Base-by-base conservation (phyloP, 495 filamentous ascomycete species). In the Penicillium diatomitis region DNA sequence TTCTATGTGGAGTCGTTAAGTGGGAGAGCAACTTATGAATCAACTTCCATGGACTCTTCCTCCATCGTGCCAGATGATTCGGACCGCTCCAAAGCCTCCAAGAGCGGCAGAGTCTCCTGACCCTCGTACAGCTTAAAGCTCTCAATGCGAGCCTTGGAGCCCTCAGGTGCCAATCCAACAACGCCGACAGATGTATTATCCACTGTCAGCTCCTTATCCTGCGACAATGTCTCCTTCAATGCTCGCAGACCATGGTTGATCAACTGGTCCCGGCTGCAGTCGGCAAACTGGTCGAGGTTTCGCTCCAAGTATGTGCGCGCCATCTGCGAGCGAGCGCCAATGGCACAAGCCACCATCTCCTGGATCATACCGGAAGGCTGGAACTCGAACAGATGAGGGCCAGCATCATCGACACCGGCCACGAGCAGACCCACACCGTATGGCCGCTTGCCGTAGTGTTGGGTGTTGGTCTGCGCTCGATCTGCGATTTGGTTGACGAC, bases 381-480 rank as follows among this genome's bases (percentile, higher is more conserved):
- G 80, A 98, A 98, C 72, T 98, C 92, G 73, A 94, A 98, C 12
- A 98, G 78, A 72, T 97, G 92, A 11, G 92, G 87, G 29, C 92
- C 92, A 8, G 83, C 80, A 55, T 90, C 87, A 67, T 98, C 94
- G 41, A 96, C 88, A 47, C 92, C 92, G 3, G 90, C 90, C 43
- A 97, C 84, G 32, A 98, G 80, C 36, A 98, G 76, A 2, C 92
- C 92, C 10, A 98, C 91, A 62, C 92, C 92, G 69, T 98, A 98
- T 8, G 92, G 92, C 48, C 92, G 86, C 67, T 88, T 90, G 53
- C 91, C 91, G 75, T 96, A 96, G 60, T 94, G 86, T 72, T 98
- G 92, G 47, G 92, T 98, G 77, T 97, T 96, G 55, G 84, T 85
- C 73, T 98, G 92, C 35, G 92, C 92, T 70, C 95, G 91, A 70